Base-by-base conservation (phyloP, 768 basidiomycete species). In the Agrocybe chaxingu region DNA sequence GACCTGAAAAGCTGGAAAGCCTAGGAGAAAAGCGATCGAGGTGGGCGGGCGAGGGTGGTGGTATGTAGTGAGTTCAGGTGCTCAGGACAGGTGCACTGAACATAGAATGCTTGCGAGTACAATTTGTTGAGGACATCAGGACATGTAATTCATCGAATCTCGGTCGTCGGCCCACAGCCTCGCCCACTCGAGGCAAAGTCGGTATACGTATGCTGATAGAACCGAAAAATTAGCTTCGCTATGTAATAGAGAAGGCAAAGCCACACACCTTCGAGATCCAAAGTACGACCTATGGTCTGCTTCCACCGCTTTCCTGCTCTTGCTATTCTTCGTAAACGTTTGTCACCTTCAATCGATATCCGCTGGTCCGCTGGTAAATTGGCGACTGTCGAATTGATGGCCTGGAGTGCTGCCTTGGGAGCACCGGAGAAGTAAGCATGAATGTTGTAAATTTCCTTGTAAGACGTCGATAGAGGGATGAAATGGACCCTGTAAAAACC, bases 251-350 rank as follows among this genome's bases (percentile, higher is more conserved):
- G 16, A 47, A 48, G 37, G 38, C 31, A 24, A 45, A 45, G 30
- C 42, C 16, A 71, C 82, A 55, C 54, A 92, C 92, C 87, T 80
- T 98, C 92, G 89, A 97, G 93, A 70, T 98, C 96, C 48, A 86
- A 75, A 48, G 79, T 83, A 44, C 96, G 70, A 24, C 91, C 92
- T 13, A 92, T 78, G 0, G 83, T 88, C 59, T 81, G 79, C 66
- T 89, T 92, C 96, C 96, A 98, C 51, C 89, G 80, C 62, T 93
- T 85, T n/a, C 96, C 95, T 1, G 93, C 92, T 38, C 85, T 73
- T 0, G 96, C 95, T 35, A 98, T 96, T 57, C 89, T 79, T 35
- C 84, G 74, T 48, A 94, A 70, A 42, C 85, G 77, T 24, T 73
- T 71, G 62, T 96, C 92, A 3, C 88, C 89, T 52, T 91, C 82